These are phyloP conservation scores for Colletotrichum siamense DNA, from an alignment of 2,329 filamentous ascomycete species.

Conservation along the genomic window DNA sequence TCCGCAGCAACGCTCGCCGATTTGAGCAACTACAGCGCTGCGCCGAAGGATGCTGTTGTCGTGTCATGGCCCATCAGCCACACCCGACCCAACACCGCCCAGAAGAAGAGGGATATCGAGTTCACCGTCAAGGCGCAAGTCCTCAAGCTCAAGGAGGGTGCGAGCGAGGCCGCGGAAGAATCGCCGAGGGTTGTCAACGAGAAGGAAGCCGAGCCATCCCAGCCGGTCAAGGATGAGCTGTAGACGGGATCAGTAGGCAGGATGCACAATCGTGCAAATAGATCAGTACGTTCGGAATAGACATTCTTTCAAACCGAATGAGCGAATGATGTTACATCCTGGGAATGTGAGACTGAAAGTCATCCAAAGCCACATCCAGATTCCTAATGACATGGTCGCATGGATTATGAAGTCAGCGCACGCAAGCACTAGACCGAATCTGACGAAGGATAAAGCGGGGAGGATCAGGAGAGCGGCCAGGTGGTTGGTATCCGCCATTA, in stretches of 20 bases:
- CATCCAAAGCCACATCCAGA: neutral
- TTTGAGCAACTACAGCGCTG: slow-evolving; percentile 31
- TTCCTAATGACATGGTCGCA: neutral
- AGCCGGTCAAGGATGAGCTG: slow-evolving; percentile 5
- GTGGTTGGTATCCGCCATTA: neutral
- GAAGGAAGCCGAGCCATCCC: neutral
- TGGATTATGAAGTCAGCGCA: neutral
- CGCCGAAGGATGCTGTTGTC: slow-evolving; percentile 30
- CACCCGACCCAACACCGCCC: slow-evolving; percentile 29
- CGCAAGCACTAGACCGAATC: neutral
- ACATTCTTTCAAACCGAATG: neutral
- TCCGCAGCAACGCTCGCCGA: slow-evolving; percentile 25
- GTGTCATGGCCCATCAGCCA: slow-evolving; percentile 35
- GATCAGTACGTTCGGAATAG: neutral
- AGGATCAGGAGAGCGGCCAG: neutral
- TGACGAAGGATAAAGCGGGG: neutral
- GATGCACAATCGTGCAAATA: neutral
- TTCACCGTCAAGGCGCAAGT: slow-evolving; percentile 36
- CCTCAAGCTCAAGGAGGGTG: slow-evolving; percentile 23
- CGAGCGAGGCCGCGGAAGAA: neutral
- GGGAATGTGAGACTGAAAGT: neutral
- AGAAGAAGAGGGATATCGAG: slow-evolving; percentile 29
- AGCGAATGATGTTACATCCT: neutral
- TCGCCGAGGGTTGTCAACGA: neutral
- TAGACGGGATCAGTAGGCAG: neutral